Conservation (phyloP, 1,139 yeast genomes). For the Cylindricascospora bacillispora region DNA sequence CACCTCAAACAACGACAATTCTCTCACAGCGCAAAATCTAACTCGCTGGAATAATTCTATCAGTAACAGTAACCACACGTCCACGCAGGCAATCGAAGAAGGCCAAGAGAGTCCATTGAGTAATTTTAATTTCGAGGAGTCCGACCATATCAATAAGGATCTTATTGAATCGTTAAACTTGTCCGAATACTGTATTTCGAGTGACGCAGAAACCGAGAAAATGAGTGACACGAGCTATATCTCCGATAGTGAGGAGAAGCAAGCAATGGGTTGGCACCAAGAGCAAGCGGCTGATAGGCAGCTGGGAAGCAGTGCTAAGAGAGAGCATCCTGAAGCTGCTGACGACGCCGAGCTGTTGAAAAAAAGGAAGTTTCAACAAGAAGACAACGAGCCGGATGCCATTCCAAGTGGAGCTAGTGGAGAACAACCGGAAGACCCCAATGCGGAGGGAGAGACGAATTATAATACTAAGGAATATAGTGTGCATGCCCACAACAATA, state of each 20-base stretch:
- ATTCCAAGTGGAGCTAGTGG: not conserved
- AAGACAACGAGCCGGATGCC: too few species aligned
- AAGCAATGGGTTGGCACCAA: constrained; percentile 2
- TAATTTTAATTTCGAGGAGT: constrained; percentile 15
- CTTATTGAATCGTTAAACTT: constrained; percentile 10
- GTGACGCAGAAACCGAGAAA: constrained; percentile 26
- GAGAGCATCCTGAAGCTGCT: constrained; percentile 1
- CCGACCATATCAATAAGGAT: too few species aligned
- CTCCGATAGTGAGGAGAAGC: constrained; percentile 4
- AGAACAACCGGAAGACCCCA: not conserved
- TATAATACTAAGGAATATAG: too few species aligned
- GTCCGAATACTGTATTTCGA: constrained; percentile 21
- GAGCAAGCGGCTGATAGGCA: too few species aligned
- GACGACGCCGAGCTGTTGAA: not conserved
- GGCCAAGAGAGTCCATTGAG: constrained; percentile 20
- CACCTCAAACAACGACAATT: too few species aligned
- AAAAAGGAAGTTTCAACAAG: not conserved
- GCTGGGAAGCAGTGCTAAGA: not conserved
- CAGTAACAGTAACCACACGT: too few species aligned
- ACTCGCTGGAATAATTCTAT: too few species aligned
- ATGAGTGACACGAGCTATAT: constrained; percentile 13
- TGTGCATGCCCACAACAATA: too few species aligned
- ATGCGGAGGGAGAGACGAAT: too few species aligned
- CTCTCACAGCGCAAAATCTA: too few species aligned
- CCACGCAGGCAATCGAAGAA: constrained; percentile 8